A percentile compares a stretch with the other conserved stretches of the same genome.
Conservation (phyloP, 1,284 basidiomycete genomes). For the Sanguinoderma infundibulare region DNA sequence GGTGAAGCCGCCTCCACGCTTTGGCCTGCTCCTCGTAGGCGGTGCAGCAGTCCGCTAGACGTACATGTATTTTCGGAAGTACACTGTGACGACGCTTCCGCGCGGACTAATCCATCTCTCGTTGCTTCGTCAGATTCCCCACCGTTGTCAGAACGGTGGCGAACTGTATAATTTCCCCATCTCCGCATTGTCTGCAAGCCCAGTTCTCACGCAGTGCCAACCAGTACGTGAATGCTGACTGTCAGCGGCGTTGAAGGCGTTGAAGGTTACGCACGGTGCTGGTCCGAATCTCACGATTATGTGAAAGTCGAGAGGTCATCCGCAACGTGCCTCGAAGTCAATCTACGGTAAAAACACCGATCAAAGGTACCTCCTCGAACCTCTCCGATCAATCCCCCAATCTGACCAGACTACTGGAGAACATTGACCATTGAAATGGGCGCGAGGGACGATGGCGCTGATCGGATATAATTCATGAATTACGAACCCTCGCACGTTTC, state of each 20-base stretch:
- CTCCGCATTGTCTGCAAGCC: neutral
- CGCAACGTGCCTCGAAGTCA: neutral
- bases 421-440: neutral
- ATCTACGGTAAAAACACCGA: neutral
- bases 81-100: neutral
- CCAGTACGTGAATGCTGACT: too few species aligned
- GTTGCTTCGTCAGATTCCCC: conserved; percentile 1
- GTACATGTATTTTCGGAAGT: conserved; percentile 13
- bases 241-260: too few species aligned
- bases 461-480: neutral
- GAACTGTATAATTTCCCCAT: neutral
- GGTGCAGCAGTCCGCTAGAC: conserved; percentile 33
- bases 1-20: conserved; percentile 49
- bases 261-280: too few species aligned
- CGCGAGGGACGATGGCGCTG: neutral
- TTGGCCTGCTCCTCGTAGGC: conserved; percentile 47
- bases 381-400: neutral
- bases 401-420: neutral
- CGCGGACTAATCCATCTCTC: conserved; percentile 7
- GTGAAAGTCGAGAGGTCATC: neutral
- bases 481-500: neutral
- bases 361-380: neutral
- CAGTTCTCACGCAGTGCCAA: neutral
- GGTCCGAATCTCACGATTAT: too few species aligned
- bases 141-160: neutral